Evolutionary conservation across 148 eudicot genomes (phyloP), one percentile per base, ranked within the genome.

Genomic region (Euryodendron excelsum): DNA sequence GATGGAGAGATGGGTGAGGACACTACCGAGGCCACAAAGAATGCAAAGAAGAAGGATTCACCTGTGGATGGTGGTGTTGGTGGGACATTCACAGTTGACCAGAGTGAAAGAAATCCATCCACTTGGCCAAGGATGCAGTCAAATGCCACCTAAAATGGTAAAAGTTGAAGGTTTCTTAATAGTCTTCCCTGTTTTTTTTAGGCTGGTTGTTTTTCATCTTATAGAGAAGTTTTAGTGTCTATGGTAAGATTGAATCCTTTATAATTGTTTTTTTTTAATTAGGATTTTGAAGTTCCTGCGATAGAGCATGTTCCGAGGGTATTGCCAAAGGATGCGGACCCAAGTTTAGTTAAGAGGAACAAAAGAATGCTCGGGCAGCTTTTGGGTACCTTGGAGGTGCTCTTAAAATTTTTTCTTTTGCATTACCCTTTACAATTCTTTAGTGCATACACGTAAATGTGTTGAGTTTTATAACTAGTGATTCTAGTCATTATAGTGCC

Each of bases 381-480:
- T 82, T 83, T 95, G 62, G 99, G 99, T 68, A 95, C 99, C 52
- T 80, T 95, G 81, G 97, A 95, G 99, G 99, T 95, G 82, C 69
- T 73, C 21, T 31, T 70, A 33, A 53, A 66, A 12, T 63, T 66
- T 80, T 58, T 75, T 25, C 65, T 23, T 80, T 79, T 56, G 60
- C 13, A n/a, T 63, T 62, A 53, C 63, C 12, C 11, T 3, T 33
- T n/a, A 59, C 25, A 34, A 52, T 13, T n/a, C 18, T 28, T 52
- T 48, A 27, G 41, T 30, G 37, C 4, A 67, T 68, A 25, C 0
- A 41, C 5, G 31, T 52, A 20, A 28, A 41, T 48, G 23, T n/a
- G 30, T 70, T 5, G 74, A n/a, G n/a, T n/a, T n/a, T n/a, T n/a
- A n/a, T n/a, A n/a, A n/a, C n/a, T n/a, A n/a, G n/a, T n/a, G n/a